These are phyloP conservation scores for Aspergillus costaricaensis DNA, from an alignment of 2,329 filamentous ascomycete species.

Conservation along the genomic window DNA sequence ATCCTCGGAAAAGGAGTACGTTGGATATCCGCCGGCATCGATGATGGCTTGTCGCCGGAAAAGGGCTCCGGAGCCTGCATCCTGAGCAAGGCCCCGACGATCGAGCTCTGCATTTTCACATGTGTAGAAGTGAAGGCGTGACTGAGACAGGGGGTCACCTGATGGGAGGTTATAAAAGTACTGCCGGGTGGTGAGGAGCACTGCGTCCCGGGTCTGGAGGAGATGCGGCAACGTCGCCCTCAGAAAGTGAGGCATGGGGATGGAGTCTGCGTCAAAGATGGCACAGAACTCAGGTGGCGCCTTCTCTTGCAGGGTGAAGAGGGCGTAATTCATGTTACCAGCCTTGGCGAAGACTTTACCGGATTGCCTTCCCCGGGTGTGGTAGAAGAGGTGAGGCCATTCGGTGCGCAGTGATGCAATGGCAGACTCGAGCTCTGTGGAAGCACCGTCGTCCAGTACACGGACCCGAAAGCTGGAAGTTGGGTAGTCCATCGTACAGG, in stretches of 20 bases:
- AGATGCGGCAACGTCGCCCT: slow-evolving; percentile 41
- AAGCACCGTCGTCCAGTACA: slow-evolving; percentile 58
- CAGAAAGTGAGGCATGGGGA: slow-evolving; percentile 39
- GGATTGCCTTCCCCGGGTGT: slow-evolving; percentile 50
- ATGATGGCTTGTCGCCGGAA: slow-evolving; percentile 35
- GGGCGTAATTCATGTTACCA: slow-evolving; percentile 41
- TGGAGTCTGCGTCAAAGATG: slow-evolving; percentile 40
- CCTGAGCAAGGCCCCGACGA: slow-evolving; percentile 29
- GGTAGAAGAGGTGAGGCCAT: slow-evolving; percentile 56
- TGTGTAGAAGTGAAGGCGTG: slow-evolving; percentile 35
- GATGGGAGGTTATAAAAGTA: slow-evolving; percentile 37
- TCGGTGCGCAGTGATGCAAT: slow-evolving; percentile 42
- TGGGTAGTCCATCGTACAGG: slow-evolving; percentile 59
- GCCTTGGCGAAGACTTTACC: slow-evolving; percentile 38
- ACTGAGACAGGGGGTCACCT: slow-evolving; percentile 35
- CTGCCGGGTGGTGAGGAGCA: slow-evolving; percentile 38
- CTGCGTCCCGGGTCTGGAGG: slow-evolving; percentile 28
- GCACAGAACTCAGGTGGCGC: slow-evolving; percentile 33
- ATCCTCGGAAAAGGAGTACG: slow-evolving; percentile 39
- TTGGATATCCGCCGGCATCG: slow-evolving; percentile 36
- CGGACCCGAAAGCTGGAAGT: slow-evolving; percentile 55
- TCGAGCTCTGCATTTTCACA: slow-evolving; percentile 37
- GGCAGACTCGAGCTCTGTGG: slow-evolving; percentile 43
- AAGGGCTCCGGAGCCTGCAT: slow-evolving; percentile 39
- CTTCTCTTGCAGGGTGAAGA: slow-evolving; percentile 27